A percentile compares a stretch with the other conserved stretches of the same genome.
Conservation (phyloP, 139 green algal genomes). For the Mychonastes homosphaera region DNA sequence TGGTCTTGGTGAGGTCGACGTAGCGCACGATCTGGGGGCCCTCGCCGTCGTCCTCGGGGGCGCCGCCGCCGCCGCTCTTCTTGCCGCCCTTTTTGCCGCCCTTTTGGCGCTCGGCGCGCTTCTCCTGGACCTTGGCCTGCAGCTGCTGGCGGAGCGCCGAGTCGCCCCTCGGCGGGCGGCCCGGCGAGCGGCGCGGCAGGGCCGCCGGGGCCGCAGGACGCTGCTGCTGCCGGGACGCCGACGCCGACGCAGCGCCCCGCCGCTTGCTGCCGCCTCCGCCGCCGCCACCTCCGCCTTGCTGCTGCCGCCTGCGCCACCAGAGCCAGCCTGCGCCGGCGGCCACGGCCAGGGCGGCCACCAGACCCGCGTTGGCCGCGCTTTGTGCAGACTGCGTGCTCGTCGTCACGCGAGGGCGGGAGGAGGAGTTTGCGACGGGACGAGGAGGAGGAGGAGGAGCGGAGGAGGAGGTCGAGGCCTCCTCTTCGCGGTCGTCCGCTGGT, state of each 20-base stretch:
- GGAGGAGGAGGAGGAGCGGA: too few relatives aligned
- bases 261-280: neutral
- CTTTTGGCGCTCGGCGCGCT: neutral
- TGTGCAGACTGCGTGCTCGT: neutral
- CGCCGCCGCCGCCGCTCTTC: neutral
- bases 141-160: neutral
- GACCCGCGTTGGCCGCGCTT: neutral
- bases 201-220: neutral
- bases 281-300: neutral
- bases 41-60: neutral
- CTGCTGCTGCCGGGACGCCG: neutral
- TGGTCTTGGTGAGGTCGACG: slow-evolving; percentile 15
- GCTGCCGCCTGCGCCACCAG: slow-evolving; percentile 11
- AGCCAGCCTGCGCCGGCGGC: slow-evolving; percentile 15
- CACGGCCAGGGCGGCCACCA: neutral
- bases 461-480: too few relatives aligned
- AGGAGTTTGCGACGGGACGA: too few relatives aligned
- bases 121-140: neutral
- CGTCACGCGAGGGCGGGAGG: neutral
- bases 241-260: neutral
- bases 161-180: neutral
- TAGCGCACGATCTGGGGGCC: slow-evolving; percentile 5
- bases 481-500: too few relatives aligned
- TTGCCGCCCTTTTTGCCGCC: neutral
- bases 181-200: neutral